Conservation (phyloP, 2,329 filamentous ascomycete species). For the Beauveria bassiana region DNA sequence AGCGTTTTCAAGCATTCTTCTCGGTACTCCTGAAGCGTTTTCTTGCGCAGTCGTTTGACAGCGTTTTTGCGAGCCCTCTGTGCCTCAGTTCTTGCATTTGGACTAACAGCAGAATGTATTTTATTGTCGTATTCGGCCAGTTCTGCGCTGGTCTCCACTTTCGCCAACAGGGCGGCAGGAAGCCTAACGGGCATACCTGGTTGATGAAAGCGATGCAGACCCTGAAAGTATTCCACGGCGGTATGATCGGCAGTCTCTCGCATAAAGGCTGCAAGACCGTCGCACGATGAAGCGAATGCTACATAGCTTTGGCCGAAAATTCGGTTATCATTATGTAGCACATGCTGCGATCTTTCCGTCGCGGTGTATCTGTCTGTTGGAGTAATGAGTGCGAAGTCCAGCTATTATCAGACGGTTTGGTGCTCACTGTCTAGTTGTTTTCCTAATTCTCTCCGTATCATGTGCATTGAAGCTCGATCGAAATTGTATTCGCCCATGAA, state of each 20-base stretch:
- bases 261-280: slow-evolving; percentile 1
- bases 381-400: not conserved
- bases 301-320: slow-evolving; percentile 9
- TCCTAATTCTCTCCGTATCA: slow-evolving; percentile 1
- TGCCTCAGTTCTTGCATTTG: not conserved
- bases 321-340: not conserved
- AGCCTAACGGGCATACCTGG: slow-evolving; percentile 1
- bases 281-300: not conserved
- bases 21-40: not conserved
- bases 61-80: not conserved
- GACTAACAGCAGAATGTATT: not conserved
- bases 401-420: not conserved
- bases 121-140: not conserved
- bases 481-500: not conserved
- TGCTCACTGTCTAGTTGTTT: slow-evolving; percentile 2
- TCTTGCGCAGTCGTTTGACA: not conserved
- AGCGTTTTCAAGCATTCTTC: not conserved
- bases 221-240: slow-evolving; percentile 2
- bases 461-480: not conserved
- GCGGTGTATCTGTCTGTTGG: not conserved
- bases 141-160: not conserved
- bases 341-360: not conserved
- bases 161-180: not conserved
- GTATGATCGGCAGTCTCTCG: not conserved
- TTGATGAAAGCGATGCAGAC: not conserved